These are phyloP conservation scores for Penicillium odoratum DNA, from an alignment of 495 filamentous ascomycete genomes.

Conservation along the genomic window DNA sequence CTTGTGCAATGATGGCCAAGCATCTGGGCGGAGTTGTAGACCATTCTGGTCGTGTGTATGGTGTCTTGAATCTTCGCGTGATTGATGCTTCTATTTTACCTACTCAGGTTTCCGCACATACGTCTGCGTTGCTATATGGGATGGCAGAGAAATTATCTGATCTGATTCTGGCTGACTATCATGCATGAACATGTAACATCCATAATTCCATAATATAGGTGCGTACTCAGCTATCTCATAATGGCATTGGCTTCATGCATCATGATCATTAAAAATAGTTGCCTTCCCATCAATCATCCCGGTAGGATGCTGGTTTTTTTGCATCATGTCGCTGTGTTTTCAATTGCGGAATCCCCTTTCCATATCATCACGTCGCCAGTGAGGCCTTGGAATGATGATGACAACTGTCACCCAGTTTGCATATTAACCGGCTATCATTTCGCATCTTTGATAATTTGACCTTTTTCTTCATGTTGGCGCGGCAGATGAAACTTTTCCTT, in stretches of 20 bases:
- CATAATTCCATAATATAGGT: not conserved
- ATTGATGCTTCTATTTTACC: slow-evolving; percentile 42
- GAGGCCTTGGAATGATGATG: no score
- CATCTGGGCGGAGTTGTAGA: slow-evolving; percentile 46
- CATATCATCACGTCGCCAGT: no score
- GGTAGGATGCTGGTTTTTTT: no score
- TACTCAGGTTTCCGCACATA: slow-evolving; percentile 20
- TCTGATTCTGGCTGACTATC: not conserved
- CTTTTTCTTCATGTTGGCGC: not conserved
- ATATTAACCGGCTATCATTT: no score
- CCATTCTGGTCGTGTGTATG: slow-evolving; percentile 5
- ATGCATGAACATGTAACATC: not conserved
- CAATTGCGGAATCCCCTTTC: no score
- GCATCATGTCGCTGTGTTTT: no score
- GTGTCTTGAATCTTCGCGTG: slow-evolving; percentile 21
- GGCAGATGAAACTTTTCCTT: slow-evolving; percentile 20
- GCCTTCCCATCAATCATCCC: no score
- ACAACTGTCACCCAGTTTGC: no score
- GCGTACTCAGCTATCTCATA: not conserved
- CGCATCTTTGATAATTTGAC: not conserved
- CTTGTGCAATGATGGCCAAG: slow-evolving; percentile 43
- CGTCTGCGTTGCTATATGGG: slow-evolving; percentile 30
- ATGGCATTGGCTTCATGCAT: not conserved
- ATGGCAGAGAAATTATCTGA: slow-evolving; percentile 40
- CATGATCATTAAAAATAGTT: no score